These are phyloP conservation scores for Hygrocybe coccinea DNA, from an alignment of 768 basidiomycete genomes.

Conservation along the genomic window DNA sequence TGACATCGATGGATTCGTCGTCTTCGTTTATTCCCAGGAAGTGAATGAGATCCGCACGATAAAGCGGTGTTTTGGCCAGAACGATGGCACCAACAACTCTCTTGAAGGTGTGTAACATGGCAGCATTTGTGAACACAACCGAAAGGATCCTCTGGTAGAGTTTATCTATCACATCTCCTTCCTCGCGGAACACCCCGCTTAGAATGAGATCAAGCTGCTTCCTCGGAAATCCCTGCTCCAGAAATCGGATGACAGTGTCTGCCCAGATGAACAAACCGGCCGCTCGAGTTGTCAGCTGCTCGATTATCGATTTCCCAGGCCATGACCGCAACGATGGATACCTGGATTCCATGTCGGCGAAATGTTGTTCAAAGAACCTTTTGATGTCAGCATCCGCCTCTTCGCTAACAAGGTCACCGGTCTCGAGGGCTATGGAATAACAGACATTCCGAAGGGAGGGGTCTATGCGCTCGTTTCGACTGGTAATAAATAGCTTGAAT, in stretches of 20 bases:
- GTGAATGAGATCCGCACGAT: neutral
- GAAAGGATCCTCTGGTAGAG: neutral
- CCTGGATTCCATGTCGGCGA: neutral
- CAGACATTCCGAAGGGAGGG: neutral
- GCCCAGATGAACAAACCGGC: neutral
- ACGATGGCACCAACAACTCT: neutral
- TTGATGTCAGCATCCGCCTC: neutral
- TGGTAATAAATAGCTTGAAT: constrained; percentile 7
- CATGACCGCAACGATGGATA: neutral
- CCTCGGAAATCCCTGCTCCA: neutral
- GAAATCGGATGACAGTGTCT: constrained; percentile 1
- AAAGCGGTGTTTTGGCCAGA: neutral
- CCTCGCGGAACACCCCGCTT: neutral
- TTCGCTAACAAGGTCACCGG: neutral
- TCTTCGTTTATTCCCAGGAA: neutral
- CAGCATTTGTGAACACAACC: neutral
- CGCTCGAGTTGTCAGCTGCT: constrained; percentile 13
- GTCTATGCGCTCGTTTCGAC: neutral
- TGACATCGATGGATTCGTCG: neutral
- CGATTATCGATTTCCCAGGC: constrained; percentile 3
- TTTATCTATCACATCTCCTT: neutral
- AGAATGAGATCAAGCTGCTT: constrained; percentile 1
- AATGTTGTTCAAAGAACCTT: constrained; percentile 1
- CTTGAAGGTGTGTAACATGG: no score
- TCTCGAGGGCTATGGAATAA: neutral